Evolutionary conservation across 1,139 yeast species (phyloP), one percentile per base, ranked within the genome.

Genomic region (Zygosaccharomyces sapae): DNA sequence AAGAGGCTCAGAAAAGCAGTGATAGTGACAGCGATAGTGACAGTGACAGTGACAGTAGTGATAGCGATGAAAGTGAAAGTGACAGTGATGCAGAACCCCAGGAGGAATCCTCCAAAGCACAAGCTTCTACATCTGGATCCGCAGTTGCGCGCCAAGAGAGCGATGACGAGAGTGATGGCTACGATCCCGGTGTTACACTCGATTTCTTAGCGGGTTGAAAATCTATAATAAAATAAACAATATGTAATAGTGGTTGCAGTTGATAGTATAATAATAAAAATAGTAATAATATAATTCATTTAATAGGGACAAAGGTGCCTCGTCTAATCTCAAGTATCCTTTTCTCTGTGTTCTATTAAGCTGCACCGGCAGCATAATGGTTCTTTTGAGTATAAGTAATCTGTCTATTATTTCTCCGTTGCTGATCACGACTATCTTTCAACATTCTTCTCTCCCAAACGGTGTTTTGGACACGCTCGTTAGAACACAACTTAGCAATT

Each of bases 401-500:
- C 62, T 81, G 86, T 52, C 74, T 75, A 33, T 83, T 83, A 40
- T 81, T 79, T 44, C 86, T 69, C 27, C 47, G 38, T 34, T 49
- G 52, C 22, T 43, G 43, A 35, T 46, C 49, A 33, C 44, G 49
- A 30, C 52, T 49, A 24, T 43, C 44, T 31, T 49, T 45, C 41
- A 49, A 31, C 61, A 79, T 75, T 47, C 80, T 81, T 59, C 68
- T 70, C 53, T 76, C 76, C 97, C 96, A 89, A 18, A 86, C 87
- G 56, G 57, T 55, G 9, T 49, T 47, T 39, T 53, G 55, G 10
- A 86, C 86, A 52, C 82, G 86, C 55, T 86, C 90, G 56, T 86
- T 77, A 3, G 89, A 87, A 55, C 89, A 86, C 38, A 82, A 66
- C 16, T 79, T 80, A 0, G 86, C 89, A 18, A 83, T 77, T 57